Evolutionary conservation across 371 early-diverging fungal species (phyloP), one percentile per base, ranked within the genome.

Genomic region (Mortierella sp.): DNA sequence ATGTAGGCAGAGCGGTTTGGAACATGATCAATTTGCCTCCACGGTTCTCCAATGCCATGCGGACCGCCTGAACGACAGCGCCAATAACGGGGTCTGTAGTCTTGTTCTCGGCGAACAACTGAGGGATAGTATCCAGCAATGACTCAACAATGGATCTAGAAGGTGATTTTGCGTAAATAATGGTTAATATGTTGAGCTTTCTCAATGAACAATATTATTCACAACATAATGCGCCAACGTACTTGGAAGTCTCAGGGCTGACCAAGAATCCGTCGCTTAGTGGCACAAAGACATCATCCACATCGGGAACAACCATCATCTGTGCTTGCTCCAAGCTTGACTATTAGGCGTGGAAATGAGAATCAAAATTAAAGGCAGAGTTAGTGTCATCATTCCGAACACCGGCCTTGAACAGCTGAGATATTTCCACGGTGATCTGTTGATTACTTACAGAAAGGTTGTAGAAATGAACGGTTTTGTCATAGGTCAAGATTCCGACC

Each of bases 281-380:
- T 1, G 99, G 99, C 21, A 98, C 95, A 92, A 99, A 99, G 34
- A 97, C 90, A 81, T 99, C 99, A 52, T 94, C 84, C 31, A 97
- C 88, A 88, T 99, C 99, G 0, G 97, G 91, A 2, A 99, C 97
- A n/a, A 98, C 96, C 91, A 99, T 91, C 97, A 99, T 97, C 84
- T 96, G 96, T 8, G 97, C 94, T 82, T 97, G 96, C 45, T 96
- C 97, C 72, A 96, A 80, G 9, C 78, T 81, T 26, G 95, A 63
- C 95, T 95, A 87, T 47, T 11, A 14, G 16, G 34, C 1, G 42
- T n/a, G 24, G 1, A 38, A n/a, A 26, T 50, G 1, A 48, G 48
- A 14, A 45, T 45, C 9, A 38, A 52, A 34, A 47, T 26, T 1
- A 31, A 24, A 14, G 58, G 6, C 45, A 14, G 13, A 26, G 60